Conservation (phyloP, 352 stramenopile species). For the Elongisporangium senticosum region DNA sequence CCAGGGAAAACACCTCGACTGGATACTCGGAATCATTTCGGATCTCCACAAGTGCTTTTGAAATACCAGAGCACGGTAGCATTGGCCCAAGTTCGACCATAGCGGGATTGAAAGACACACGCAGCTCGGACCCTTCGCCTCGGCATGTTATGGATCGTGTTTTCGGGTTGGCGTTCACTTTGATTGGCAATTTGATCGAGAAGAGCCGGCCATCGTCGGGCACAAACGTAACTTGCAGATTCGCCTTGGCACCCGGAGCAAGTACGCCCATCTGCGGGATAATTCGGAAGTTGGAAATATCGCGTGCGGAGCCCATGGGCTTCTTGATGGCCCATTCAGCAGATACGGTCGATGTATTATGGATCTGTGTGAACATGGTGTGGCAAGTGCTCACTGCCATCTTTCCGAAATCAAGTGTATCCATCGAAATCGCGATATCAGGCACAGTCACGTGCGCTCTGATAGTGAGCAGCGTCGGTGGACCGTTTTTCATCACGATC, state of each 20-base stretch:
- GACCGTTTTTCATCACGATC: slow-evolving; percentile 88
- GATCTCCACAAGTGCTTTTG: slow-evolving; percentile 64
- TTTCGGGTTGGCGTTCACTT: slow-evolving; percentile 79
- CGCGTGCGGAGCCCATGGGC: slow-evolving; percentile 73
- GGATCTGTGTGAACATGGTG: slow-evolving; percentile 86
- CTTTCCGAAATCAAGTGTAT: slow-evolving; percentile 88
- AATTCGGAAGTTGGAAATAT: slow-evolving; percentile 80
- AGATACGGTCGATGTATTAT: slow-evolving; percentile 86
- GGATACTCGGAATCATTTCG: slow-evolving; percentile 85
- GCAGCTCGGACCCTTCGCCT: slow-evolving; percentile 74
- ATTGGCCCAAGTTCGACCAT: slow-evolving; percentile 85
- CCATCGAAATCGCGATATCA: slow-evolving; percentile 77
- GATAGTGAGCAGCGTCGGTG: slow-evolving; percentile 80
- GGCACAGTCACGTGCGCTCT: slow-evolving; percentile 89
- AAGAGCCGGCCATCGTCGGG: slow-evolving; percentile 77
- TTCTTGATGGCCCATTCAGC: slow-evolving; percentile 92
- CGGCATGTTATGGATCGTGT: slow-evolving; percentile 65
- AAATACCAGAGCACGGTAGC: slow-evolving; percentile 57
- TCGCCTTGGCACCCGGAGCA: slow-evolving; percentile 65
- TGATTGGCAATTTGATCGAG: slow-evolving; percentile 83
- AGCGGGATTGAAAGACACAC: slow-evolving; percentile 76
- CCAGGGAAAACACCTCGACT: slow-evolving; percentile 89
- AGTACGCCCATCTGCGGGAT: slow-evolving; percentile 71
- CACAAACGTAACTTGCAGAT: slow-evolving; percentile 89
- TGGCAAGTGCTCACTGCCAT: slow-evolving; percentile 86